Percentiles rank a stretch among this genome's conserved stretches.
Evolutionary conservation across 495 filamentous ascomycete species (phyloP).

Genomic region (Durotheca rogersii): DNA sequence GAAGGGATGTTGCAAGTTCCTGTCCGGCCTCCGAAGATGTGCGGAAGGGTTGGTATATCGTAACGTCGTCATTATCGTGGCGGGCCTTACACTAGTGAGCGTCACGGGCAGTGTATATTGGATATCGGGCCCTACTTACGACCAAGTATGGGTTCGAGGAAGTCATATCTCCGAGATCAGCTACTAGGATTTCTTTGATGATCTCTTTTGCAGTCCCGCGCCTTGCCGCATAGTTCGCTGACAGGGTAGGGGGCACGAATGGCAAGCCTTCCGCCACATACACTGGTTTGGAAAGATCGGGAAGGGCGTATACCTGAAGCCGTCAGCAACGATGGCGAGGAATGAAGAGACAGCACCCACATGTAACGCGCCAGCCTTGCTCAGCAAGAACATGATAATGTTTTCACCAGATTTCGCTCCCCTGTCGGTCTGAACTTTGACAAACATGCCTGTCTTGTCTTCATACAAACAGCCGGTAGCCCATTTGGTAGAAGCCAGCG

Average conservation of each 20-base stretch:
- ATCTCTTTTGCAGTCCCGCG: slow-evolving; percentile 68
- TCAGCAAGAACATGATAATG: slow-evolving; percentile 73
- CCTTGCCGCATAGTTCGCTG: slow-evolving; percentile 64
- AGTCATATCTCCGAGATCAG: slow-evolving; percentile 76
- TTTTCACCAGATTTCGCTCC: slow-evolving; percentile 45
- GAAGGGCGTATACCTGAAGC: slow-evolving; percentile 62
- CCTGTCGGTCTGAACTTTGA: slow-evolving; percentile 43
- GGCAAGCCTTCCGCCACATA: slow-evolving; percentile 70
- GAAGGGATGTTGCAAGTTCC: slow-evolving; percentile 52
- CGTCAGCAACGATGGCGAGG: slow-evolving; percentile 16
- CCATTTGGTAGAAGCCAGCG: slow-evolving; percentile 64
- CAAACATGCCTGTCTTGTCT: slow-evolving; percentile 61
- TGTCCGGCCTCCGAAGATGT: slow-evolving; percentile 36
- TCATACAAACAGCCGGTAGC: slow-evolving; percentile 76
- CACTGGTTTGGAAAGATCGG: slow-evolving; percentile 58
- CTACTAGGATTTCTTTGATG: slow-evolving; percentile 74
- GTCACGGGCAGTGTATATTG: background rate
- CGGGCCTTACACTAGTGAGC: slow-evolving; percentile 58
- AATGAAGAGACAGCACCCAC: slow-evolving; percentile 50
- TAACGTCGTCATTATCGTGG: slow-evolving; percentile 74
- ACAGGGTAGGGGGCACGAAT: slow-evolving; percentile 75
- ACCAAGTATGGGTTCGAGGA: slow-evolving; percentile 75
- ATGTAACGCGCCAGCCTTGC: slow-evolving; percentile 66
- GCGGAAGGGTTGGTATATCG: slow-evolving; percentile 80
- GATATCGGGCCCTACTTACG: slow-evolving; percentile 47